Evolutionary conservation across 2,329 filamentous ascomycete genomes (phyloP), one percentile per base, ranked within the genome.

Genomic region (Hirsutella thompsonii): DNA sequence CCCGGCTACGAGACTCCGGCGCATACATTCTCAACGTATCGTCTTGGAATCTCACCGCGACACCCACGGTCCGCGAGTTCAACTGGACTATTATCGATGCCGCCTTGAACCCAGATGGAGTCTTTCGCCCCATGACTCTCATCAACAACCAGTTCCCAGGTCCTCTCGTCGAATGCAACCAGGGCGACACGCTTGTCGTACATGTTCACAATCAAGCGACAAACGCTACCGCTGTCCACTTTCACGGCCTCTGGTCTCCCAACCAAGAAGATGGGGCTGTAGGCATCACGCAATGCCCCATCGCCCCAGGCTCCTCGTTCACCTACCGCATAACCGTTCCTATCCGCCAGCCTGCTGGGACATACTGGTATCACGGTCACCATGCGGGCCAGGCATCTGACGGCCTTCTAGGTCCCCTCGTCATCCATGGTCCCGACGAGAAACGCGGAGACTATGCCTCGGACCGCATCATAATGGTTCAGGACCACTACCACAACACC

Each of bases 101-200:
- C 26, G 60, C 66, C 0, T 66, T 74, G 34, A 79, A 76, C 40
- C 79, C 79, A 0, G 76, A 83, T 49, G 79, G 73, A 3, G 58
- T 77, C 18, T 66, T 58, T 35, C 66, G 70, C 18, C 68, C 64
- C 8, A 72, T 81, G 66, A 72, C 87, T 40, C 74, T 80, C 30
- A 83, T 87, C 60, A 87, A 90, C 53, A 77, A 78, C 29, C 67
- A 81, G 53, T 88, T 83, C 58, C 85, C 85, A 0, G 72, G 84
- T 1, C 84, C 84, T 5, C 58, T 83, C 36, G 74, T 92, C 36
- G 75, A 84, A 47, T 76, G 78, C 46, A 85, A 83, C 48, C 77
- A 83, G 47, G 83, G 81, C 18, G 85, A 92, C 50, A 76, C 71
- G 1, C 58, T 92, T 8, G 57, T 85, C 3, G 74, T 88, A 35